These are phyloP conservation scores for Colletotrichum noveboracense DNA, from an alignment of 2,329 filamentous ascomycete species.

Conservation along the genomic window DNA sequence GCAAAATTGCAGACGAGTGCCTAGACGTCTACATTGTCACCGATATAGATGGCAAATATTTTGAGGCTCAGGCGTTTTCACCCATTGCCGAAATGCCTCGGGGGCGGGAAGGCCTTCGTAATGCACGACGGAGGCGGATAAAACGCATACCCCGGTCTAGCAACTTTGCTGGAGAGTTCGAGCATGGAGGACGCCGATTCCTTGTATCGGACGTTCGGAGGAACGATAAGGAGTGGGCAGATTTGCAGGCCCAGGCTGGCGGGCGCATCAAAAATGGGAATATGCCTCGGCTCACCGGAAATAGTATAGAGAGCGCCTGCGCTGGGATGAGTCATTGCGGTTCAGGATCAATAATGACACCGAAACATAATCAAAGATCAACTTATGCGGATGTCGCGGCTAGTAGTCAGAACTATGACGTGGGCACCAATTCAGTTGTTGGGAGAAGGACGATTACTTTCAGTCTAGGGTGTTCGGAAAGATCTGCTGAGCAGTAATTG, in stretches of 20 bases:
- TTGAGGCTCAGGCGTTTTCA: background rate
- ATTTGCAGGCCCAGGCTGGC: background rate
- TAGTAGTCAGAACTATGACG: background rate
- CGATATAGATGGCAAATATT: background rate
- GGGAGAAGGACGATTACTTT: background rate
- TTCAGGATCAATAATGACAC: too few species aligned
- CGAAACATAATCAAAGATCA: background rate
- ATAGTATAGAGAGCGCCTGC: background rate
- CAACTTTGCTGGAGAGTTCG: background rate
- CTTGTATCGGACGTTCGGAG: background rate
- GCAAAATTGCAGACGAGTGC: background rate
- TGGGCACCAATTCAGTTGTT: background rate
- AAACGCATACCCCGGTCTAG: background rate
- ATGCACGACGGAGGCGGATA: background rate
- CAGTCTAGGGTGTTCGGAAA: background rate
- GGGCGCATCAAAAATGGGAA: background rate
- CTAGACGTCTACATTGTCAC: background rate
- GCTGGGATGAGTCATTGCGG: background rate
- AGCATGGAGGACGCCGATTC: background rate
- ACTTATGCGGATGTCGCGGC: background rate
- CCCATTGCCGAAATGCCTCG: background rate
- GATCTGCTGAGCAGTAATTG: background rate
- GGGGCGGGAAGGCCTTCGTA: background rate
- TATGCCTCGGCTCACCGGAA: background rate
- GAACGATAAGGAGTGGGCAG: background rate